Percentiles rank a stretch among this genome's conserved stretches.
phyloP scores from a whole-genome alignment of 1,139 yeast species.

The Meyerozyma guilliermondii region DNA sequence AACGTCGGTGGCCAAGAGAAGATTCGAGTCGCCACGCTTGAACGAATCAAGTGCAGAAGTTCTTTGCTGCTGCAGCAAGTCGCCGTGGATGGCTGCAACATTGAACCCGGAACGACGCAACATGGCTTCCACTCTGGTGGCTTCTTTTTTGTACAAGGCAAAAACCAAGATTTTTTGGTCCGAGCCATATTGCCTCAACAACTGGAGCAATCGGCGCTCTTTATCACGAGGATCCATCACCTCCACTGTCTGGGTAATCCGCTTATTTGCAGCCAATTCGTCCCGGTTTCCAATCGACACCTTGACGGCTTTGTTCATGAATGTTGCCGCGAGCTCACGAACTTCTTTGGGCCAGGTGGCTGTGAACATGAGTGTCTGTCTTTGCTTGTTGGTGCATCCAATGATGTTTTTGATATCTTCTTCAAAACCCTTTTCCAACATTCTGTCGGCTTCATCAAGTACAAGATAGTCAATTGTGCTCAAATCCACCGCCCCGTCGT shows the following conservation, averaged over 20 bases:
- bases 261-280: constrained; percentile 88
- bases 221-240: constrained; percentile 81
- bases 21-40: constrained; percentile 71
- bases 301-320: constrained; percentile 79
- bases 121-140: constrained; percentile 79
- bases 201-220: constrained; percentile 67
- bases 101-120: constrained; percentile 68
- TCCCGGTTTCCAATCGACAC: constrained; percentile 92
- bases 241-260: constrained; percentile 91
- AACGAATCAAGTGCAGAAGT: constrained; percentile 81
- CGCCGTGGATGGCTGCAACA: constrained; percentile 96
- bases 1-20: constrained; percentile 93
- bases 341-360: constrained; percentile 94
- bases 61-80: constrained; percentile 87
- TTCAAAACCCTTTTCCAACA: constrained; percentile 94
- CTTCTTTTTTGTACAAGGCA: constrained; percentile 95
- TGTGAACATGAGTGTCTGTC: constrained; percentile 87
- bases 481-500: constrained; percentile 80
- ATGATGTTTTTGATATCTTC: constrained; percentile 88
- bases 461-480: constrained; percentile 71
- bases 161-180: constrained; percentile 83
- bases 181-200: constrained; percentile 71
- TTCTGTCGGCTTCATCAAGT: constrained; percentile 96
- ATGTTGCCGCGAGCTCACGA: constrained; percentile 83
- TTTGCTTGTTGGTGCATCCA: constrained; percentile 42